phyloP scores from a whole-genome alignment of 176 grass and related monocot genomes.

The Juncus effusus region DNA sequence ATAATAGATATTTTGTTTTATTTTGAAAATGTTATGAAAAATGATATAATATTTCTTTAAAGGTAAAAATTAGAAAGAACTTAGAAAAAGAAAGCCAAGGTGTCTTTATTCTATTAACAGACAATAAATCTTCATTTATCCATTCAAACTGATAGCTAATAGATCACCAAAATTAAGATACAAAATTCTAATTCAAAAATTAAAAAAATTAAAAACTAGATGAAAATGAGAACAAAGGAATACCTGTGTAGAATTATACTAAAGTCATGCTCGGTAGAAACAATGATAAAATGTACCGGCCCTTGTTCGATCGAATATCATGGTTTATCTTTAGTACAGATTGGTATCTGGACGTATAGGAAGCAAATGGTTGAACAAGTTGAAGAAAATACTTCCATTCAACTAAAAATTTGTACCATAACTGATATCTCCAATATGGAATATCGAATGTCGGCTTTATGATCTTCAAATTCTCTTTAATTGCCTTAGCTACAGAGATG shows the following conservation, averaged over 20 bases:
- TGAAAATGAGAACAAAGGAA: not conserved
- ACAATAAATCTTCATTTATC: conserved; percentile 49
- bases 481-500: conserved; percentile 35
- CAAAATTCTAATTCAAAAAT: not conserved
- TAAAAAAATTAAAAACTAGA: not conserved
- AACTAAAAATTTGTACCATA: conserved; percentile 63
- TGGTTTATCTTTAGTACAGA: conserved; percentile 46
- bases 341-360: conserved; percentile 60
- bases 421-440: conserved; percentile 79
- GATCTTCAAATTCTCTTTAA: conserved; percentile 38
- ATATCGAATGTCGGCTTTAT: conserved; percentile 46
- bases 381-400: conserved; percentile 61
- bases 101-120: conserved; percentile 44
- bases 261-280: conserved; percentile 68
- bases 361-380: conserved; percentile 53
- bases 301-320: conserved; percentile 84
- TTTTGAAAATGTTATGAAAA: too few species aligned
- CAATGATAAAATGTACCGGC: conserved; percentile 51
- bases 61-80: conserved; percentile 26
- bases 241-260: conserved; percentile 49
- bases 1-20: not conserved
- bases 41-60: too few species aligned
- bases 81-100: conserved; percentile 65
- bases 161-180: not conserved
- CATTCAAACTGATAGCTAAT: conserved; percentile 34